Conservation (phyloP, 2,329 filamentous ascomycete species). For the Botrytis paeoniae region DNA sequence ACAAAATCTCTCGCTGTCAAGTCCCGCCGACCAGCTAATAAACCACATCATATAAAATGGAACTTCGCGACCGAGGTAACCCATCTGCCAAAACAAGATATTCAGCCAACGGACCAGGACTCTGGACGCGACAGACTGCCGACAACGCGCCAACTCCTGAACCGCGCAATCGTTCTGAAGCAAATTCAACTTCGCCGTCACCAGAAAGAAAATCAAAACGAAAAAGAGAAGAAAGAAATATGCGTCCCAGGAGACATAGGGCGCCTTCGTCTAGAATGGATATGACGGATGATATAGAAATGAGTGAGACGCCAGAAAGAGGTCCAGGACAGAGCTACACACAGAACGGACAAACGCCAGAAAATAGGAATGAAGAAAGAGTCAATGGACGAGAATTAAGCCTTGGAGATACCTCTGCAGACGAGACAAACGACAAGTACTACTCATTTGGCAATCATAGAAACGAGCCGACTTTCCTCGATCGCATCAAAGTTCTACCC, state of each 20-base stretch:
- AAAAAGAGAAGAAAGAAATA: conserved; percentile 1
- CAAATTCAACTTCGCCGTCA: background rate
- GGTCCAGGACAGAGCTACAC: background rate
- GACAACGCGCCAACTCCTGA: background rate
- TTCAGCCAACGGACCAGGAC: conserved; percentile 11
- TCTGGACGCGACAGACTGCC: background rate
- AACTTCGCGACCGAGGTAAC: conserved; percentile 13
- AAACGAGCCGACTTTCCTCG: conserved; percentile 14
- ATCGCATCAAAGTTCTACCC: conserved; percentile 23
- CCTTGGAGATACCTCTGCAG: background rate
- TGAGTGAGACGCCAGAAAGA: background rate
- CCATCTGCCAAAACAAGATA: conserved; percentile 8
- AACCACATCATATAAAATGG: conserved; percentile 6
- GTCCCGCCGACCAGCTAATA: background rate
- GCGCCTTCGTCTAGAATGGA: background rate
- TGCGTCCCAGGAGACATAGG: conserved; percentile 5
- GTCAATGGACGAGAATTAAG: conserved; percentile 9
- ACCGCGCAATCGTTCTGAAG: background rate
- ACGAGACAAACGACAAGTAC: background rate
- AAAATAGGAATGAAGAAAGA: background rate
- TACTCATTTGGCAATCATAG: conserved; percentile 4
- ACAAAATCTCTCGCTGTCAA: conserved; percentile 12
- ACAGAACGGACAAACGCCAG: background rate
- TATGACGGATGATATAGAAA: background rate
- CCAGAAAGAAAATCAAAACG: conserved; percentile 1